Evolutionary conservation across 225 moss, liverwort and hornwort species (phyloP).

Genomic region (Polytrichum formosum): DNA sequence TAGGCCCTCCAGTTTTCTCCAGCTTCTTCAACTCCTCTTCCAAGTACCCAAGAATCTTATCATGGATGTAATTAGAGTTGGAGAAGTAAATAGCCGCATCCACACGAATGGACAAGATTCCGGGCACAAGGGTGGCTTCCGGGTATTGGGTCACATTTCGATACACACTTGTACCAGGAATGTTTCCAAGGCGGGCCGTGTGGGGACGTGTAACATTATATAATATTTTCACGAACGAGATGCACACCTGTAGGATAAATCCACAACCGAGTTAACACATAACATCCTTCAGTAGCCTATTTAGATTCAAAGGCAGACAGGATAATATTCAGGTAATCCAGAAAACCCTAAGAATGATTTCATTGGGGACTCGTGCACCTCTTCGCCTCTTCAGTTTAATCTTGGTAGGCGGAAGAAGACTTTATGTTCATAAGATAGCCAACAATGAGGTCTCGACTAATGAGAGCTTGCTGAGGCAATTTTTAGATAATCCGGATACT

Average conservation of each 20-base stretch:
- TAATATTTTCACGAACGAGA: slow-evolving; percentile 75
- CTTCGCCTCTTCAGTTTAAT: too few species aligned
- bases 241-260: slow-evolving; percentile 24
- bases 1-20: slow-evolving; percentile 6
- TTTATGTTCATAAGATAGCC: too few species aligned
- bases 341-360: too few species aligned
- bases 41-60: slow-evolving; percentile 52
- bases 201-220: slow-evolving; percentile 82
- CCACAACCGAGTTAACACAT: not conserved
- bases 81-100: slow-evolving; percentile 90
- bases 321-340: too few species aligned
- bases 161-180: slow-evolving; percentile 63
- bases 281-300: too few species aligned
- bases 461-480: too few species aligned
- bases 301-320: not conserved
- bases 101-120: slow-evolving; percentile 59
- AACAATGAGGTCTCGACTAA: too few species aligned
- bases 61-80: slow-evolving; percentile 71
- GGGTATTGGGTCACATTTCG: slow-evolving; percentile 73
- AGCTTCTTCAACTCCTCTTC: slow-evolving; percentile 17
- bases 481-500: too few species aligned
- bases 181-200: slow-evolving; percentile 71
- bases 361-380: too few species aligned
- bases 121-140: slow-evolving; percentile 42
- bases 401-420: too few species aligned